Evolutionary conservation across 768 basidiomycete species (phyloP).

Genomic region (Boletus tylopilopsis): DNA sequence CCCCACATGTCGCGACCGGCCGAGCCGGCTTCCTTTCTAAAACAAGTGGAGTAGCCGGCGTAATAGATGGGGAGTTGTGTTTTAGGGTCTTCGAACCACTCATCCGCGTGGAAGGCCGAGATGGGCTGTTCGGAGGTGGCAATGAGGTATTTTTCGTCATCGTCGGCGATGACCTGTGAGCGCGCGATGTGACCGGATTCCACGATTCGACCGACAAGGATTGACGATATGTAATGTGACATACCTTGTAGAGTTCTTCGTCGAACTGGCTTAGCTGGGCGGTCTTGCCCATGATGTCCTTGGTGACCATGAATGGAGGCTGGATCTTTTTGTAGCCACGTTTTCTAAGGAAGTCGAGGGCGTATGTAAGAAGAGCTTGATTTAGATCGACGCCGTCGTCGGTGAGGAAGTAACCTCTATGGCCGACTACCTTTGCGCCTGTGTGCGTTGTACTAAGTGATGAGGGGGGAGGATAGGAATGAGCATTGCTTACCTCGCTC

Average conservation of each 20-base stretch:
- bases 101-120: conserved; percentile 91
- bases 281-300: conserved; percentile 95
- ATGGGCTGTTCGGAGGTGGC: conserved; percentile 99
- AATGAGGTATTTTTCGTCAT: conserved; percentile 98
- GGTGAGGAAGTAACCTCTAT: conserved; percentile 94
- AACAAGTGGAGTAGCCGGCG: conserved; percentile 90
- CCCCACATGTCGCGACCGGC: conserved; percentile 99
- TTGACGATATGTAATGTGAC: conserved; percentile 8
- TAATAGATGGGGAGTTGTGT: conserved; percentile 90
- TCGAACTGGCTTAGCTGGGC: conserved; percentile 98
- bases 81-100: conserved; percentile 95
- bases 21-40: conserved; percentile 98
- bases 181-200: neutral
- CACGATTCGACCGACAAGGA: neutral
- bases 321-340: conserved; percentile 90
- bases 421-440: conserved; percentile 92
- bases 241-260: conserved; percentile 94
- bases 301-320: conserved; percentile 98
- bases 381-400: conserved; percentile 97
- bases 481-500: conserved; percentile 68
- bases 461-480: neutral
- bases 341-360: conserved; percentile 85
- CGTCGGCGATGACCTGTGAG: conserved; percentile 71
- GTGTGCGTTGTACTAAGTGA: conserved; percentile 9
- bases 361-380: conserved; percentile 92